phyloP scores from a whole-genome alignment of 2,329 filamentous ascomycete species.

The Phymatotrichopsis omnivora region DNA sequence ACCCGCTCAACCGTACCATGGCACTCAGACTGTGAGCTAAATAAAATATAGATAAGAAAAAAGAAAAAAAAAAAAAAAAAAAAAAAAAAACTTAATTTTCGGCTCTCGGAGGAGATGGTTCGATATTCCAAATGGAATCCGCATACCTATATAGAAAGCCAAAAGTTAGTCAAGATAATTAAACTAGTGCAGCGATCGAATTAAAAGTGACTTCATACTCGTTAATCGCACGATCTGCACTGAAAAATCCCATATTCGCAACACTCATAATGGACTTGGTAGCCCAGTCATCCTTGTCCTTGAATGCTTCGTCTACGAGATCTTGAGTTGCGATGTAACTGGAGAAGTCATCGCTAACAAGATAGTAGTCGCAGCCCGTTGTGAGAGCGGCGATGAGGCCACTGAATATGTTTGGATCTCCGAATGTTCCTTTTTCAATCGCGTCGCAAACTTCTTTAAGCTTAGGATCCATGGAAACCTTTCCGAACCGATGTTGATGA shows the following conservation, averaged over 20 bases:
- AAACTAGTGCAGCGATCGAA: neutral
- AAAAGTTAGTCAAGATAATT: constrained; percentile 1
- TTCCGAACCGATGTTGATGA: constrained; percentile 75
- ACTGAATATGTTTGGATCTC: constrained; percentile 66
- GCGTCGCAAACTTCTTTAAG: constrained; percentile 72
- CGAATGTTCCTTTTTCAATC: constrained; percentile 73
- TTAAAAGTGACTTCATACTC: constrained; percentile 18
- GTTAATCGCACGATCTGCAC: constrained; percentile 27
- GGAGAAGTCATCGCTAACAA: constrained; percentile 95
- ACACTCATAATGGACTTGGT: constrained; percentile 83
- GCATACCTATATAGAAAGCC: constrained; percentile 51
- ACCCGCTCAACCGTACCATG: no score
- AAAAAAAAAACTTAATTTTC: neutral
- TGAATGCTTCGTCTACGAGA: constrained; percentile 84
- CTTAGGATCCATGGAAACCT: constrained; percentile 64
- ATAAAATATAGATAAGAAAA: neutral
- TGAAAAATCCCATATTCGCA: constrained; percentile 59
- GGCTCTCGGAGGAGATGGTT: constrained; percentile 65
- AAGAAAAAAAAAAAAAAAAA: neutral
- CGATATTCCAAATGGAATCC: constrained; percentile 92
- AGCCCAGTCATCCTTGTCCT: constrained; percentile 85
- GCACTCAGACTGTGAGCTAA: no score
- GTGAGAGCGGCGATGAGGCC: constrained; percentile 74
- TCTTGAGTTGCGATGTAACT: constrained; percentile 86
- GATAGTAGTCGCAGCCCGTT: constrained; percentile 93